Conservation (phyloP, 202 grass and related monocot genomes). For the Carex arenaria region DNA sequence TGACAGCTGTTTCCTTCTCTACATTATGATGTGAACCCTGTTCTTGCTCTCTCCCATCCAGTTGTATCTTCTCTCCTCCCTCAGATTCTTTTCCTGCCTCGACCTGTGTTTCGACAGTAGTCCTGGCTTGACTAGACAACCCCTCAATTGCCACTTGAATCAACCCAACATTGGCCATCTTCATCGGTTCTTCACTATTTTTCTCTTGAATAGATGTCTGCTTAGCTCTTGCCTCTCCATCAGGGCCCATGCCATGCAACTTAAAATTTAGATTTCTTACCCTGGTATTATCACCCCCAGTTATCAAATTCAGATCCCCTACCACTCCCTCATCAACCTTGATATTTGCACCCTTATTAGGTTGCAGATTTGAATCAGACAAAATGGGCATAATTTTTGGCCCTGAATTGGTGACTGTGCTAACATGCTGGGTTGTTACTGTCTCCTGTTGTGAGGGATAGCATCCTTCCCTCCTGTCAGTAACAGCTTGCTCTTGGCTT, state of each 20-base stretch:
- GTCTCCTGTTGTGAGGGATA: constrained; percentile 19
- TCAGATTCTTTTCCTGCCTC: not conserved
- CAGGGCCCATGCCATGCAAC: not conserved
- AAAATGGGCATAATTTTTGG: not conserved
- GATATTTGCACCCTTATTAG: not conserved
- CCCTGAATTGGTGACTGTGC: not conserved
- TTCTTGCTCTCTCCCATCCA: not conserved
- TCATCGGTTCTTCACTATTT: not conserved
- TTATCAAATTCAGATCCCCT: constrained; percentile 1
- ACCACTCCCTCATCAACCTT: not conserved
- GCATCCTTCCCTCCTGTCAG: not conserved
- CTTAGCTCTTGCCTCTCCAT: not conserved
- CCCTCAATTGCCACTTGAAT: not conserved
- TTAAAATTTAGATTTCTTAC: not conserved
- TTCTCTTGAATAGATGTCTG: not conserved
- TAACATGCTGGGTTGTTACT: not conserved
- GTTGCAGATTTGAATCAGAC: not conserved
- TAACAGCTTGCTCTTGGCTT: constrained; percentile 21
- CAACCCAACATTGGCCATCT: not conserved
- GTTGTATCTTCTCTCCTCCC: not conserved
- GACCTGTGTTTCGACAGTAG: not conserved
- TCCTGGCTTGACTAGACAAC: not conserved
- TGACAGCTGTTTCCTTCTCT: constrained; percentile 12
- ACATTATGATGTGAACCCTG: not conserved
- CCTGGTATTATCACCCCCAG: not conserved